Conservation (phyloP, 2,329 filamentous ascomycete species). For the Epichloe coenophiala region DNA sequence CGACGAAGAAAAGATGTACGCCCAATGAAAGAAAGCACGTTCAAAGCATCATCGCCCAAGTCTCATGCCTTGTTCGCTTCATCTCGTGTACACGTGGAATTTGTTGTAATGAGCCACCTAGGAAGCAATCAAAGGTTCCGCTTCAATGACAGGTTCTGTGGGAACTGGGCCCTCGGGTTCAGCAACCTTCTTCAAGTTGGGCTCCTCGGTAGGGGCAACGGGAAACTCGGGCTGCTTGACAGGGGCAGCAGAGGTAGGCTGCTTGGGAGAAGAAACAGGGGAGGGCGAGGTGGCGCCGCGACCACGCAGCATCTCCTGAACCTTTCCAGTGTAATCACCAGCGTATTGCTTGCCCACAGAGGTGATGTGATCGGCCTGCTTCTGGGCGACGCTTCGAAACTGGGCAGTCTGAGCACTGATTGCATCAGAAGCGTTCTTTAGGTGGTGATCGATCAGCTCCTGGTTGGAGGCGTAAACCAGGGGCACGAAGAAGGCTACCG, state of each 20-base stretch:
- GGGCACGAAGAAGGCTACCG: slow-evolving; percentile 46
- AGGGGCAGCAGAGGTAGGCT: slow-evolving; percentile 13
- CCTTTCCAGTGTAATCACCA: slow-evolving; percentile 55
- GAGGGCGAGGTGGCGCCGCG: slow-evolving; percentile 30
- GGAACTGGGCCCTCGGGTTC: slow-evolving; percentile 13
- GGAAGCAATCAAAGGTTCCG: slow-evolving; percentile 17
- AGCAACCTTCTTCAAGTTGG: slow-evolving; percentile 7
- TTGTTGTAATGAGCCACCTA: slow-evolving; percentile 14
- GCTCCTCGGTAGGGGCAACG: slow-evolving; percentile 23
- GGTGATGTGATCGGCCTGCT: slow-evolving; percentile 50
- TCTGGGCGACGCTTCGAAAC: slow-evolving; percentile 45
- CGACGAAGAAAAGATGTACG: slow-evolving; percentile 14
- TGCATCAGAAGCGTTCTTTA: slow-evolving; percentile 43
- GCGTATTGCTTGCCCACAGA: slow-evolving; percentile 54
- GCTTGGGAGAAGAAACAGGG: slow-evolving; percentile 21
- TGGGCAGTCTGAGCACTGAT: slow-evolving; percentile 50
- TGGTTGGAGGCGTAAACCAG: slow-evolving; percentile 54
- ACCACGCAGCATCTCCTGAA: slow-evolving; percentile 47
- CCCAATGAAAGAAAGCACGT: slow-evolving; percentile 16
- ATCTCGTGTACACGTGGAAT: slow-evolving; percentile 16
- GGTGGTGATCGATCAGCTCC: slow-evolving; percentile 52
- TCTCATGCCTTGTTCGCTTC: slow-evolving; percentile 11
- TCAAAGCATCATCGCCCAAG: slow-evolving; percentile 12
- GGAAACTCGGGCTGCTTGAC: slow-evolving; percentile 22
- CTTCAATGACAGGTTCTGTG: slow-evolving; percentile 14